Percentiles rank a stretch among this genome's conserved stretches.
These are phyloP conservation scores for Rubia tinctorum DNA, from an alignment of 305 asterid genomes.

Conservation along the genomic window DNA sequence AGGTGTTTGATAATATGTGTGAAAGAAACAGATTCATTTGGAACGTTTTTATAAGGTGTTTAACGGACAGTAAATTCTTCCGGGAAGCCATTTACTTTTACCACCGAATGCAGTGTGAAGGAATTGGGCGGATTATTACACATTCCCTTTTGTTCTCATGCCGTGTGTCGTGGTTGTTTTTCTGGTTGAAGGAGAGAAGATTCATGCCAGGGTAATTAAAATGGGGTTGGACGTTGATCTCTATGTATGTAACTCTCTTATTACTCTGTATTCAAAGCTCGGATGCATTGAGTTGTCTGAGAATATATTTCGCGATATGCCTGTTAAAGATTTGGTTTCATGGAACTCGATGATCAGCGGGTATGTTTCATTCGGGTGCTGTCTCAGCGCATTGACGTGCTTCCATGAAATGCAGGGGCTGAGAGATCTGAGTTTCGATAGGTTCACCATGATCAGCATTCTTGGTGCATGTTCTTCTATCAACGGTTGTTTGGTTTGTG, in stretches of 20 bases:
- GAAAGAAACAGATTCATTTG: conserved; percentile 40
- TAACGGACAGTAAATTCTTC: conserved; percentile 42
- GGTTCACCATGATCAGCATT: conserved; percentile 41
- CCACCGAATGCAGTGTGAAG: conserved; percentile 39
- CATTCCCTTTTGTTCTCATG: conserved; percentile 61
- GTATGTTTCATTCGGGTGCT: conserved; percentile 44
- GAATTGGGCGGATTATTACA: conserved; percentile 43
- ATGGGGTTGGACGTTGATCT: conserved; percentile 53
- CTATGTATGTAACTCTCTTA: conserved; percentile 53
- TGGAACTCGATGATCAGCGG: conserved; percentile 74
- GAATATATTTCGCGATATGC: conserved; percentile 47
- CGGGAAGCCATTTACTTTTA: conserved; percentile 45
- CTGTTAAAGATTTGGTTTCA: conserved; percentile 48
- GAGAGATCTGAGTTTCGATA: conserved; percentile 38
- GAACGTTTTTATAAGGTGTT: conserved; percentile 52
- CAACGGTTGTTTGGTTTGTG: conserved; percentile 29
- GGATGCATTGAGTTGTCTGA: conserved; percentile 42
- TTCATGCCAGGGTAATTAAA: conserved; percentile 46
- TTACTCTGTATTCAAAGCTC: conserved; percentile 55
- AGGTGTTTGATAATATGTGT: conserved; percentile 47
- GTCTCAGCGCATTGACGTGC: conserved; percentile 36
- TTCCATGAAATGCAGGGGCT: conserved; percentile 40
- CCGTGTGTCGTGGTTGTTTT: conserved; percentile 42
- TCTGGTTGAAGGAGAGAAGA: conserved; percentile 40
- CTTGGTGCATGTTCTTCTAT: conserved; percentile 48